Evolutionary conservation across 441 rosid genomes (phyloP), one percentile per base, ranked within the genome.

Genomic region (Populus hybrid): DNA sequence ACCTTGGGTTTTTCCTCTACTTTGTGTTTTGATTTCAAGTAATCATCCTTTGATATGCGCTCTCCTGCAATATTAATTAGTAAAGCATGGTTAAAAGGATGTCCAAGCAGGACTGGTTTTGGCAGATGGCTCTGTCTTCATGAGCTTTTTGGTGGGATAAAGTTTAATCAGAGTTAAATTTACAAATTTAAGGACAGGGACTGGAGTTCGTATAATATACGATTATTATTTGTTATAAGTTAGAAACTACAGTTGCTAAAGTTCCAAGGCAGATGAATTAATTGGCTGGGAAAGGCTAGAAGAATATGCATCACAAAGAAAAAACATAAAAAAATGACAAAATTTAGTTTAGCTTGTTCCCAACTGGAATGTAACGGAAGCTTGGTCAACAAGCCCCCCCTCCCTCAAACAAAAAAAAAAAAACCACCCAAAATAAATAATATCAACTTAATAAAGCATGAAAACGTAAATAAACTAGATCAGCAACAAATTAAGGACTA

Each of bases 1-100:
- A 94, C 99, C 98, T 95, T 90, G 28, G 97, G 97, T 82, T 92
- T 95, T 81, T 92, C 97, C 77, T 88, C 87, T 16, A 74, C 85
- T 74, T 88, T 93, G 53, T 88, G 75, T 82, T 87, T 88, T 21
- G 91, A 85, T 84, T 91, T 90, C 81, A 87, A 76, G 82, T 84
- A 89, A 81, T 94, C 99, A 28, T 94, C 98, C 85, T 87, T 90
- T 1, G 95, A 87, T 85, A 95, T 86, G 67, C 93, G 91, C 74
- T 82, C 84, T 65, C 99, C 99, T 92, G 93, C 77, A 85, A 24
- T 53, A 66, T 69, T 65, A 34, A 78, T 24, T 40, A 77, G 79
- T 81, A 63, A 84, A 73, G 24, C 67, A 79, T 40, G 64, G 46
- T 26, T 24, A n/a, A 72, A 70, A 50, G 67, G 24, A 42, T 14